Conservation (phyloP, 371 early-diverging fungal genomes). For the Nematocida ironsii region DNA sequence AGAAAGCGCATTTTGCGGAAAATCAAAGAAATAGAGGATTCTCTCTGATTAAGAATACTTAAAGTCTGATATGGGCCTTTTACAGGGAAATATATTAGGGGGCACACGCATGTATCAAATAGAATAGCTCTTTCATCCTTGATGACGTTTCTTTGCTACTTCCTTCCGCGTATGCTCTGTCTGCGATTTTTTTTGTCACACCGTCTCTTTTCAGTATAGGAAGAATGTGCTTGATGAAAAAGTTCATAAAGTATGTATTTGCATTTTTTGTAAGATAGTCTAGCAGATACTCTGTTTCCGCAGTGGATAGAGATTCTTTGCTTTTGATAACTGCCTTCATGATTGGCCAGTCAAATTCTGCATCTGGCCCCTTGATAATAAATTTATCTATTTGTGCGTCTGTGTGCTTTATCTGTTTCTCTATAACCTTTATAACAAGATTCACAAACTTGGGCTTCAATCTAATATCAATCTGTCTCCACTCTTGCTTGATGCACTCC, state of each 20-base stretch:
- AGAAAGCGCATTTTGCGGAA: conserved; percentile 46
- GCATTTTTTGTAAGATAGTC: conserved; percentile 12
- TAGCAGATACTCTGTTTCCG: conserved; percentile 26
- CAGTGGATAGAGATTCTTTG: not conserved
- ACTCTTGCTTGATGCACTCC: not conserved
- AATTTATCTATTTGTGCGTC: conserved; percentile 18
- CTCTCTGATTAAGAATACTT: not conserved
- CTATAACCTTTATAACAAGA: conserved; percentile 6
- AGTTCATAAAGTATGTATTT: conserved; percentile 44
- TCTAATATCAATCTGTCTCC: conserved; percentile 26
- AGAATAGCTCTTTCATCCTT: conserved; percentile 20
- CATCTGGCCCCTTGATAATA: conserved; percentile 38
- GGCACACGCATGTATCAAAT: conserved; percentile 6
- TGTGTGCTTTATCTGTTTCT: not conserved
- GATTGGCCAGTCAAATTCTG: conserved; percentile 19
- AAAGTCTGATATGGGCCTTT: not conserved
- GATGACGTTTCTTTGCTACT: not conserved
- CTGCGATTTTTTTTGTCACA: conserved; percentile 1
- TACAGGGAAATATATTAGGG: not conserved
- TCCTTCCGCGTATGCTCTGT: conserved; percentile 39
- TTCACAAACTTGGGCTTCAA: conserved; percentile 37
- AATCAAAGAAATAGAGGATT: not conserved
- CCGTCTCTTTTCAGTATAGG: conserved; percentile 18
- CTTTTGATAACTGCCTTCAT: conserved; percentile 21
- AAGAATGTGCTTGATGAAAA: conserved; percentile 23